Base-by-base conservation (phyloP, 805 yeast species). In the Pichia manshurica region DNA sequence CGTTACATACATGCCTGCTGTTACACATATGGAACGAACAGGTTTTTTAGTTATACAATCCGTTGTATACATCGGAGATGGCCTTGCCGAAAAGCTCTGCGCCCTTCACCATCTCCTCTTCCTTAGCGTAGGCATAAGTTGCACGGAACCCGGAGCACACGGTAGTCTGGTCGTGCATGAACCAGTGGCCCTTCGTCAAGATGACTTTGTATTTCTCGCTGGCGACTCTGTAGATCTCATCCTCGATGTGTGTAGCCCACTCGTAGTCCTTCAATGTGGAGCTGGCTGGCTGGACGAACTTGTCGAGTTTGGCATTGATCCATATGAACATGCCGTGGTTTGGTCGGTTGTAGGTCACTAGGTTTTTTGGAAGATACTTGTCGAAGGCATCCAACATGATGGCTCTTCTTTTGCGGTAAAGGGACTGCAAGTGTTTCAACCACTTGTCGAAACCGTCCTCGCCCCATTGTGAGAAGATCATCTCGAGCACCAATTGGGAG, bases 361-460 rank as follows among this genome's bases (percentile, higher is more conserved):
- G 64, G 40, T 74, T 72, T 38, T 58, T 51, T 1, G 84, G 78
- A 54, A 77, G 65, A 53, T 71, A 64, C 38, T 66, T 65, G 48
- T 68, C 65, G 34, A 87, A 66, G 0, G 80, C 71, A 39, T 73
- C 73, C 45, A 81, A 67, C 53, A 87, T 71, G 7, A 53, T 32
- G 71, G 81, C 81, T 59, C 90, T 75, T 64, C 89, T 80, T 46
- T 67, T 72, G 22, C 79, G 72, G 67, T 86, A 86, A 60, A 81
- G 78, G 9, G 62, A 68, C 47, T 87, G 73, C 50, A 86, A 67
- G 44, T 76, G 76, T 40, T 72, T 67, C 60, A 87, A 71, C 95
- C 95, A 87, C 61, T 78, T 77, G 52, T 79, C 61, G 69, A 82
- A 87, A 2, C 95, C 95, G 3, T 63, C 65, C 10, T 46, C 35